Evolutionary conservation across 2,329 filamentous ascomycete species (phyloP), one percentile per base, ranked within the genome.

Genomic region (Pyrenochaeta sp.): DNA sequence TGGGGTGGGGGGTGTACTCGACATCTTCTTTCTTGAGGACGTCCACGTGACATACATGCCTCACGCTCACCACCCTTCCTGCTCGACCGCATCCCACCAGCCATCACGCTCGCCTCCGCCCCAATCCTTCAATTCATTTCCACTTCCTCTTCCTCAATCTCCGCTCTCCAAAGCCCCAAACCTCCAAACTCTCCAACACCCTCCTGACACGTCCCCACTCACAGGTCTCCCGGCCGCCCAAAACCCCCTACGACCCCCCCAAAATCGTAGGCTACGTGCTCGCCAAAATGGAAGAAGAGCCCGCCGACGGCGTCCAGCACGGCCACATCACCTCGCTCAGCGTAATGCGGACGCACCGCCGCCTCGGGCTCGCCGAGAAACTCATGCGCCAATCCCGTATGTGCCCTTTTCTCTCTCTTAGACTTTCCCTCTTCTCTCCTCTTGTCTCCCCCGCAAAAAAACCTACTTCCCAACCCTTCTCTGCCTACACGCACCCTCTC

Each of bases 261-360:
- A 96, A 96, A 75, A 96, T 99, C 49, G 94, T 99, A 17, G 94
- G 94, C 62, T 99, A 99, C 71, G 94, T 99, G n/a, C 85, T 99
- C 18, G 94, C 94, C 37, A 99, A 99, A 81, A 99, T 99, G 92
- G 94, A 99, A 74, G 94, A 99, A 78, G 94, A 97, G 73, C 93
- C 94, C 6, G 69, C 87, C 48, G 93, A 97, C 72, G 92, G 92
- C 45, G 78, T 96, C 27, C 89, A 87, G 61, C 94, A 97, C 75
- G 94, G 94, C 11, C 94, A 99, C 77, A 97, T 99, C 67, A 99
- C 94, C 31, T 92, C 87, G 60, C 74, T 99, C 66, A 92, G 87
- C 65, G 94, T 99, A 29, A 99, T 97, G 94, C 81, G 94, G 56
- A 99, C 94, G 57, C 94, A 99, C 74, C 79, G 94, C 46, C 77